These are phyloP conservation scores for Populus hybrid DNA, from an alignment of 441 rosid genomes.

Conservation along the genomic window DNA sequence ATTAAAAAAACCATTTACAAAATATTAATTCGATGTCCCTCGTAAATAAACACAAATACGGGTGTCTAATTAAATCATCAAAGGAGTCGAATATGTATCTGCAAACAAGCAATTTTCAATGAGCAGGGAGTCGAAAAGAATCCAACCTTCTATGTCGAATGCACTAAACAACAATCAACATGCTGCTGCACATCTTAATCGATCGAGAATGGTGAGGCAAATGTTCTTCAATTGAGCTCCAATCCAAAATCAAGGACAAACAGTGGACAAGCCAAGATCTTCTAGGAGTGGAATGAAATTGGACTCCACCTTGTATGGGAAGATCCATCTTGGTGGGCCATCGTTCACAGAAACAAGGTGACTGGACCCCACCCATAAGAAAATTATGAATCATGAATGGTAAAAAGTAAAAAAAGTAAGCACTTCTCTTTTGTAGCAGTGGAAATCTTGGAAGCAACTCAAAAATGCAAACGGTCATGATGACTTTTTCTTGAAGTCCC, in stretches of 20 bases:
- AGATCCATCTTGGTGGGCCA: too few species aligned
- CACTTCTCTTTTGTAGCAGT: not conserved
- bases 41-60: too few species aligned
- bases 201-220: not conserved
- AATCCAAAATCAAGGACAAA: conserved; percentile 12
- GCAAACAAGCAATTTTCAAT: too few species aligned
- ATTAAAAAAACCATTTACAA: too few species aligned
- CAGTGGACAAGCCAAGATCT: not conserved
- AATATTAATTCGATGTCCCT: too few species aligned
- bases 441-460: not conserved
- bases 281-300: not conserved
- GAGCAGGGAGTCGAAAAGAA: not conserved
- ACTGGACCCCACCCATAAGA: not conserved
- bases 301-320: not conserved
- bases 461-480: not conserved
- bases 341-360: not conserved
- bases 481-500: not conserved
- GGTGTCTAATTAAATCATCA: too few species aligned
- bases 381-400: conserved; percentile 10
- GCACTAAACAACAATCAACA: not conserved
- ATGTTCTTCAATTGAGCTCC: conserved; percentile 3
- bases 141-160: not conserved
- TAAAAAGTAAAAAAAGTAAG: not conserved
- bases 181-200: not conserved
- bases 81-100: too few species aligned